A percentile compares a stretch with the other conserved stretches of the same genome.
Conservation (phyloP, 2,329 filamentous ascomycete species). For the Cordyceps farinosa region DNA sequence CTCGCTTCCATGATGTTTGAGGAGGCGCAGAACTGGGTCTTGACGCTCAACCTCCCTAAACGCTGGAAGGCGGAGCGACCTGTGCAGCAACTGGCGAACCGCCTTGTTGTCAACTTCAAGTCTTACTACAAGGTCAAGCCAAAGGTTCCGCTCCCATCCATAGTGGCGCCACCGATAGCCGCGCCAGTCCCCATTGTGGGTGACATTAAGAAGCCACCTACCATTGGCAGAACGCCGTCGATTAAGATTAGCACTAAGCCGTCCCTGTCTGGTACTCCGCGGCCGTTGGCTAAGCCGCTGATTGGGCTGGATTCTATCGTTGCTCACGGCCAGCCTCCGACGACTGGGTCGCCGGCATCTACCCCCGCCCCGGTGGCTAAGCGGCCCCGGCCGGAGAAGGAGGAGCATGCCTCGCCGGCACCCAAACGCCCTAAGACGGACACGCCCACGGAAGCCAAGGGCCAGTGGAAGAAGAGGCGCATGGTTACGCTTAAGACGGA, state of each 20-base stretch:
- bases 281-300: conserved; percentile 21
- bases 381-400: conserved; percentile 37
- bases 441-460: conserved; percentile 22
- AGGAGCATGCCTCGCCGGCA: conserved; percentile 32
- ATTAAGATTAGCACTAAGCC: conserved; percentile 39
- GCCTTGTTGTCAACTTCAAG: conserved; percentile 33
- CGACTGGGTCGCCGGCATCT: conserved; percentile 24
- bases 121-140: conserved; percentile 15
- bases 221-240: conserved; percentile 32
- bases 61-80: conserved; percentile 39
- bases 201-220: conserved; percentile 29
- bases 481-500: conserved; percentile 38
- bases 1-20: conserved; percentile 47
- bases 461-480: conserved; percentile 28
- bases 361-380: conserved; percentile 29
- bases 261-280: conserved; percentile 20
- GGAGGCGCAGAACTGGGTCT: conserved; percentile 39
- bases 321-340: conserved; percentile 23
- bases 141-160: conserved; percentile 32
- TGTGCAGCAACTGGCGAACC: conserved; percentile 33
- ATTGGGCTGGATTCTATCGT: conserved; percentile 28
- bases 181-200: conserved; percentile 15
- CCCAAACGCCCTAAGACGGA: conserved; percentile 40
- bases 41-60: conserved; percentile 41
- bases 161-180: conserved; percentile 32